phyloP scores from a whole-genome alignment of 345 rosid species.

The Capsella bursapastoris region DNA sequence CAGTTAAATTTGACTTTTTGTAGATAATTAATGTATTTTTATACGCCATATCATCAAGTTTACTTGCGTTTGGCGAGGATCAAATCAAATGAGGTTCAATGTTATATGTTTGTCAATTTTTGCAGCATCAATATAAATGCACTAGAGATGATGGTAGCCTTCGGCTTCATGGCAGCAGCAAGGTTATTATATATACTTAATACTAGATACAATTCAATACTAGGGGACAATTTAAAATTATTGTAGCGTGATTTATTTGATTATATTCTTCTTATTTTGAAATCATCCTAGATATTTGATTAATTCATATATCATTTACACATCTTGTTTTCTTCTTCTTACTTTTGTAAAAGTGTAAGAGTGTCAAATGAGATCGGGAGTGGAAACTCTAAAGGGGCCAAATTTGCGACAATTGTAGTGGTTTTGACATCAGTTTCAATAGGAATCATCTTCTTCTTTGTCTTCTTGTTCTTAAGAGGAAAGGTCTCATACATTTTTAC shows the following conservation, averaged over 20 bases:
- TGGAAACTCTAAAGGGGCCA: slow-evolving; percentile 63
- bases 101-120: background rate
- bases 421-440: slow-evolving; percentile 58
- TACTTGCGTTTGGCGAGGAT: too few relatives aligned
- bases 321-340: background rate
- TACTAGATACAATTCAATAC: background rate
- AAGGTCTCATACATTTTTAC: slow-evolving; percentile 65
- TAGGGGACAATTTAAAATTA: too few relatives aligned
- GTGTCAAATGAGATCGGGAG: slow-evolving; percentile 84
- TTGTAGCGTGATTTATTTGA: background rate
- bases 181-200: background rate
- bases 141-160: slow-evolving; percentile 77
- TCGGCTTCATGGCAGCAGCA: slow-evolving; percentile 76
- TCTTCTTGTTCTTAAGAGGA: slow-evolving; percentile 59
- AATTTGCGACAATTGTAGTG: slow-evolving; percentile 51
- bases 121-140: slow-evolving; percentile 77
- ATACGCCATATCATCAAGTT: too few relatives aligned
- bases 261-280: background rate
- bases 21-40: too few relatives aligned
- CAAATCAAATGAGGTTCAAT: too few relatives aligned
- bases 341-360: slow-evolving; percentile 52
- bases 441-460: slow-evolving; percentile 53
- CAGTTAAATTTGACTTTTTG: too few relatives aligned
- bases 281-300: background rate
- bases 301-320: background rate